These are phyloP conservation scores for Acacia confusa DNA, from an alignment of 306 rosid genomes.

Conservation along the genomic window DNA sequence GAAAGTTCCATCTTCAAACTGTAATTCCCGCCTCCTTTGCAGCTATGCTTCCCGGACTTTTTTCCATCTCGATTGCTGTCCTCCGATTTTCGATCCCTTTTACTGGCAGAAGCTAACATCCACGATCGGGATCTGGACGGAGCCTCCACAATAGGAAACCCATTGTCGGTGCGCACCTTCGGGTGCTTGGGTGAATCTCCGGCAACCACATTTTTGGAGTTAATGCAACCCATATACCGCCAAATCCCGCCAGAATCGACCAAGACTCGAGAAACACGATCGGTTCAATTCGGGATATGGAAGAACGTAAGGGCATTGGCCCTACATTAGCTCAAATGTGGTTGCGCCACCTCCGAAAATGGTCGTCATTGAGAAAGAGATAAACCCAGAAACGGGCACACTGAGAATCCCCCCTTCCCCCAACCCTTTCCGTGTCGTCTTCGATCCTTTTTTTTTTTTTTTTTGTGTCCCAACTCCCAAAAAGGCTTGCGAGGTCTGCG, in stretches of 20 bases:
- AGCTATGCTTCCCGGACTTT: conserved; percentile 43
- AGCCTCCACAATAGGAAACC: conserved; percentile 8
- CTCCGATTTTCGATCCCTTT: conserved; percentile 38
- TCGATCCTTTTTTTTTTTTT: not conserved
- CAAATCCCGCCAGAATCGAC: conserved; percentile 53
- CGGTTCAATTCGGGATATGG: conserved; percentile 46
- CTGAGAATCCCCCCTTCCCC: conserved; percentile 5
- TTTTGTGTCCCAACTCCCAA: not conserved
- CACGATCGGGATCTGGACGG: conserved; percentile 31
- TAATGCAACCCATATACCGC: conserved; percentile 85
- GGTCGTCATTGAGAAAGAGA: conserved; percentile 4
- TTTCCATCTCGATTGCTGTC: conserved; percentile 44
- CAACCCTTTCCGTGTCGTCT: conserved; percentile 17
- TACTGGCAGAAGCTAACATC: conserved; percentile 10
- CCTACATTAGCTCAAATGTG: conserved; percentile 52
- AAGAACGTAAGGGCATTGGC: conserved; percentile 45
- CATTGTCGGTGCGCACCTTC: conserved; percentile 8
- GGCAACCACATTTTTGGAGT: conserved; percentile 54
- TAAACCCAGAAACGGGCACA: conserved; percentile 31
- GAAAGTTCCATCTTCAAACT: conserved; percentile 58
- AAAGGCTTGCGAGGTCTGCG: conserved; percentile 46
- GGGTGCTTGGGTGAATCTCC: not conserved
- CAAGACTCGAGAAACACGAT: not conserved
- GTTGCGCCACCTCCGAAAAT: conserved; percentile 16
- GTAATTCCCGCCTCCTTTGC: conserved; percentile 42